A percentile compares a stretch with the other conserved stretches of the same genome.
These are phyloP conservation scores for Sugiyamaella smithiae DNA, from an alignment of 805 yeast species.

Conservation along the genomic window DNA sequence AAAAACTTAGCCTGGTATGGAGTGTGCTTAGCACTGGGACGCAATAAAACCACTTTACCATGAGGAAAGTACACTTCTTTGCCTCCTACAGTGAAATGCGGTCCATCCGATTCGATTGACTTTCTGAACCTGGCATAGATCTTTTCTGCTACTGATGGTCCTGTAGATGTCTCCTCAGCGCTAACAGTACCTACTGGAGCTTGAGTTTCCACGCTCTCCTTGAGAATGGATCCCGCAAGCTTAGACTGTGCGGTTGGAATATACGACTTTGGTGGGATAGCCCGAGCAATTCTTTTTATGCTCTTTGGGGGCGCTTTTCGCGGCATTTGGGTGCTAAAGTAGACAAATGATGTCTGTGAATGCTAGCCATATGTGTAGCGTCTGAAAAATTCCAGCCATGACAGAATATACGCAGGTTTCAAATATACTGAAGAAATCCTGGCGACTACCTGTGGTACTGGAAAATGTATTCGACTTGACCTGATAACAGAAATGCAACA, in stretches of 20 bases:
- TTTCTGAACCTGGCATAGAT: conserved; percentile 17
- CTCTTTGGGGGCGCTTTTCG: conserved; percentile 12
- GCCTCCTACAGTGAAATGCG: conserved; percentile 83
- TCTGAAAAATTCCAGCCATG: conserved; percentile 1
- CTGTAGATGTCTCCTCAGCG: conserved; percentile 2
- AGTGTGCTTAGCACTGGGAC: conserved; percentile 94
- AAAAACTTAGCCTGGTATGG: conserved; percentile 96
- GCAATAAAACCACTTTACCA: conserved; percentile 72
- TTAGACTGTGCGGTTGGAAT: conserved; percentile 18
- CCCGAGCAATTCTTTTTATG: conserved; percentile 17
- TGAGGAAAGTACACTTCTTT: conserved; percentile 78
- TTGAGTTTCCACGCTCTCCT: background rate
- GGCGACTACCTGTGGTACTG: no score
- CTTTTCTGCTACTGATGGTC: conserved; percentile 13
- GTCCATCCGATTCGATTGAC: conserved; percentile 43
- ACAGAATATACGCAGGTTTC: conserved; percentile 5
- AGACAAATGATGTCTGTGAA: no score
- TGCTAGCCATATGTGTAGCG: no score
- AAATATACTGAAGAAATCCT: no score
- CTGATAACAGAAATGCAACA: no score
- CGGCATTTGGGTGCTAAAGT: conserved; percentile 11
- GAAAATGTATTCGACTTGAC: no score
- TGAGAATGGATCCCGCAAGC: background rate
- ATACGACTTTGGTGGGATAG: conserved; percentile 21
- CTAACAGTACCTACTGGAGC: background rate